A percentile compares a stretch with the other conserved stretches of the same genome.
phyloP scores from a whole-genome alignment of 768 basidiomycete species.

The Suillus placidus region DNA sequence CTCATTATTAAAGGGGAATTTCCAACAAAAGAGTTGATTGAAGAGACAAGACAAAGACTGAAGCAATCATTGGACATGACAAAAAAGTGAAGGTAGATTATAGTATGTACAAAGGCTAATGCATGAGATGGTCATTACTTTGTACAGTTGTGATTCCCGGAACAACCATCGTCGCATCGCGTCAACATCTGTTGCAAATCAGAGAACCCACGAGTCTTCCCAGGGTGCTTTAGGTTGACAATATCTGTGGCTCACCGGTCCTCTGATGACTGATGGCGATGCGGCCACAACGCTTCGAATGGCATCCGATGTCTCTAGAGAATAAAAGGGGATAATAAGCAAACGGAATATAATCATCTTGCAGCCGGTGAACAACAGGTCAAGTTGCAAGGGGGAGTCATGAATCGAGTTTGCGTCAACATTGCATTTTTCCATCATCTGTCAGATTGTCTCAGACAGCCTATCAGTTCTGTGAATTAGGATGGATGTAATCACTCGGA shows the following conservation, averaged over 20 bases:
- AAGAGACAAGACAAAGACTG: not conserved
- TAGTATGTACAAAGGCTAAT: not conserved
- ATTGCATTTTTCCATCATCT: not conserved
- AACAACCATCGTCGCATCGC: not conserved
- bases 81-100: not conserved
- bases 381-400: not conserved
- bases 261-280: not conserved
- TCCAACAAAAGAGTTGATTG: not conserved
- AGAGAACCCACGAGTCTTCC: not conserved
- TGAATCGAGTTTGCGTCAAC: not conserved
- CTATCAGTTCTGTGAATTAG: not conserved
- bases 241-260: not conserved
- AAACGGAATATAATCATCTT: not conserved
- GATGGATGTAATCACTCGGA: not conserved
- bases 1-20: not conserved
- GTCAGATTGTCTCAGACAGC: not conserved
- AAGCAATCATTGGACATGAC: not conserved
- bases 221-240: not conserved
- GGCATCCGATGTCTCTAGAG: not conserved
- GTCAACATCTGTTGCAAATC: not conserved
- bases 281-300: not conserved
- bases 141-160: not conserved
- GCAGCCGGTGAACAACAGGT: not conserved
- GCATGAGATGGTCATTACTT: not conserved
- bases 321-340: not conserved